Conservation (phyloP, 2,329 filamentous ascomycete genomes). For the Penicillium sp. region DNA sequence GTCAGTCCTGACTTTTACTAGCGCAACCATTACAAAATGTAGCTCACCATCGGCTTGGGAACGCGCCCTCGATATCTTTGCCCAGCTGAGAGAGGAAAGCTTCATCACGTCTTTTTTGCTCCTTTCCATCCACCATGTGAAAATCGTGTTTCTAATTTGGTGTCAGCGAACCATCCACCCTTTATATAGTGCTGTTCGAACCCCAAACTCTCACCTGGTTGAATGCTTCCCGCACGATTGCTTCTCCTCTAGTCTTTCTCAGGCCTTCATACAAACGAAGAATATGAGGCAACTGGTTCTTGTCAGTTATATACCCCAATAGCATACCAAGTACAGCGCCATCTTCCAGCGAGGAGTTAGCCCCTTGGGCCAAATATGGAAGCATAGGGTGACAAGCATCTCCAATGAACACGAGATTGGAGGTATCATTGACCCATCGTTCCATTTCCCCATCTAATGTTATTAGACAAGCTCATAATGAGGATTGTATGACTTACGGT, state of each 20-base stretch:
- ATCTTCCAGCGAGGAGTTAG: slow-evolving; percentile 67
- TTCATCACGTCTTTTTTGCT: slow-evolving; percentile 58
- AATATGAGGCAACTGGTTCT: slow-evolving; percentile 43
- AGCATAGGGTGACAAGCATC: slow-evolving; percentile 66
- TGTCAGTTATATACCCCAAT: slow-evolving; percentile 51
- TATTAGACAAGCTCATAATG: background rate
- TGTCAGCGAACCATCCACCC: background rate
- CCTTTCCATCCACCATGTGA: slow-evolving; percentile 55
- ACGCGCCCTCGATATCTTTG: slow-evolving; percentile 52
- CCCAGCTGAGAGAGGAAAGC: slow-evolving; percentile 58
- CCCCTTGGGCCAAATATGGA: slow-evolving; percentile 64
- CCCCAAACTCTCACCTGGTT: slow-evolving; percentile 37
- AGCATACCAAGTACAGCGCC: slow-evolving; percentile 63
- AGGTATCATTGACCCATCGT: slow-evolving; percentile 55
- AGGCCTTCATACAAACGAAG: slow-evolving; percentile 48
- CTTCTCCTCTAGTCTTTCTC: slow-evolving; percentile 50
- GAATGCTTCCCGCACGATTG: slow-evolving; percentile 63
- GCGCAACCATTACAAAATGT: background rate
- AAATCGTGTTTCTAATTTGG: slow-evolving; percentile 50
- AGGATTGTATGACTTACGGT: slow-evolving; percentile 26
- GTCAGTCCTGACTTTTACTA: background rate
- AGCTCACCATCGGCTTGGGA: slow-evolving; percentile 59
- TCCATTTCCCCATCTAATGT: slow-evolving; percentile 49
- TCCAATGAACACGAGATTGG: slow-evolving; percentile 54
- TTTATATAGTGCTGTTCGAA: too few species aligned